Conservation (phyloP, 257 asterid genomes). For the Cordia subcordata region DNA sequence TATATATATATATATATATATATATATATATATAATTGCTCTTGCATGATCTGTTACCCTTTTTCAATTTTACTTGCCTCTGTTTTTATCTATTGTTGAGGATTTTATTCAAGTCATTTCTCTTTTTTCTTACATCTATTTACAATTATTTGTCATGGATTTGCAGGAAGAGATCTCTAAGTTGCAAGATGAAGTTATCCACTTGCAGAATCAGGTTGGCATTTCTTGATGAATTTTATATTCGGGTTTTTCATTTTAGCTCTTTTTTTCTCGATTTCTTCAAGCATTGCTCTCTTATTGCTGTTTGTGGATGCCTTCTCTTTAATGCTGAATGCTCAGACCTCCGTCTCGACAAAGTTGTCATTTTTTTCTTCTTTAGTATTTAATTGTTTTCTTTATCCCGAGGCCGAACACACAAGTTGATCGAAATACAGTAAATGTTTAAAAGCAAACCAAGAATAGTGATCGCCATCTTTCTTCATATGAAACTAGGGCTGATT, state of each 20-base stretch:
- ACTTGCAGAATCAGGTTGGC: constrained; percentile 53
- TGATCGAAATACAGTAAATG: too few species aligned
- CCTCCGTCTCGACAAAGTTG: too few species aligned
- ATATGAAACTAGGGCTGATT: too few species aligned
- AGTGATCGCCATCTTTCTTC: too few species aligned
- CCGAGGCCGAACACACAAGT: too few species aligned
- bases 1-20: constrained; percentile 4
- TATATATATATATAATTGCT: constrained; percentile 9
- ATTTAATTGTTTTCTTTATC: too few species aligned
- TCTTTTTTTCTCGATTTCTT: background rate
- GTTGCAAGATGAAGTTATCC: constrained; percentile 56
- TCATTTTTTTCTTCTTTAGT: too few species aligned
- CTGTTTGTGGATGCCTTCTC: too few species aligned
- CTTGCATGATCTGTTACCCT: background rate
- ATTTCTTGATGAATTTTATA: background rate
- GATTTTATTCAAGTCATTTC: background rate
- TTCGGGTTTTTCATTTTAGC: background rate
- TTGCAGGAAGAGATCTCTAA: constrained; percentile 77
- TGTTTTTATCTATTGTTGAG: too few species aligned
- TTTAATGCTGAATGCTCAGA: too few species aligned
- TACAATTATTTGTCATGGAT: background rate
- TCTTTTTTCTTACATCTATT: background rate
- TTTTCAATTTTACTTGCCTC: too few species aligned
- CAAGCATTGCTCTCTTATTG: background rate
- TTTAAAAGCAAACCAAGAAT: too few species aligned